Conservation (phyloP, 2,329 filamentous ascomycete species). For the Hypoxylon sp. region DNA sequence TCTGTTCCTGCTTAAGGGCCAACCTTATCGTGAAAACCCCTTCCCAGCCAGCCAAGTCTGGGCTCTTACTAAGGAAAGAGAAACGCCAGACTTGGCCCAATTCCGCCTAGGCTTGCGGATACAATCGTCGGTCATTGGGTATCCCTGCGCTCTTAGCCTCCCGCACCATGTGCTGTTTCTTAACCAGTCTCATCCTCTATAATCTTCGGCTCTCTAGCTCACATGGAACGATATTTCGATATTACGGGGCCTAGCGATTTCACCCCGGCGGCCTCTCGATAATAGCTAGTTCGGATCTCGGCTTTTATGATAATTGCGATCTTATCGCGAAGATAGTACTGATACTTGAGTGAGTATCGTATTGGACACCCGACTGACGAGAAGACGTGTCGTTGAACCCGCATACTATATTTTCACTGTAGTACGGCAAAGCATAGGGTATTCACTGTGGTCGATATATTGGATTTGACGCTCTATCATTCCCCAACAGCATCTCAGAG, state of each 20-base stretch:
- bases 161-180: constrained; percentile 36
- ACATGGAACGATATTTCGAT: constrained; percentile 7
- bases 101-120: constrained; percentile 20
- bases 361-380: background rate
- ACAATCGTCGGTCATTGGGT: constrained; percentile 5
- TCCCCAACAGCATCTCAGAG: no score
- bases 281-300: constrained; percentile 2
- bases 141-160: constrained; percentile 24
- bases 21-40: constrained; percentile 35
- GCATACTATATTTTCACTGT: background rate
- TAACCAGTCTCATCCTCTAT: constrained; percentile 33
- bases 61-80: constrained; percentile 11
- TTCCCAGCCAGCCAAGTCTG: constrained; percentile 12
- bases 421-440: background rate
- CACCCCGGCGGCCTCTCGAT: constrained; percentile 25
- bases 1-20: constrained; percentile 38
- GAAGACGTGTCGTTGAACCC: background rate
- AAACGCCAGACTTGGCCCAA: constrained; percentile 13
- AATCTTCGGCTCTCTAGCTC: constrained; percentile 18
- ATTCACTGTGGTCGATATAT: background rate
- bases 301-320: constrained; percentile 7
- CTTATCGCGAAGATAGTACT: constrained; percentile 5
- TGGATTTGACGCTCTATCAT: background rate
- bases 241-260: background rate
- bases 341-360: background rate